These are phyloP conservation scores for Paraconiothyrium sp. DNA, from an alignment of 2,329 filamentous ascomycete species.

Conservation along the genomic window DNA sequence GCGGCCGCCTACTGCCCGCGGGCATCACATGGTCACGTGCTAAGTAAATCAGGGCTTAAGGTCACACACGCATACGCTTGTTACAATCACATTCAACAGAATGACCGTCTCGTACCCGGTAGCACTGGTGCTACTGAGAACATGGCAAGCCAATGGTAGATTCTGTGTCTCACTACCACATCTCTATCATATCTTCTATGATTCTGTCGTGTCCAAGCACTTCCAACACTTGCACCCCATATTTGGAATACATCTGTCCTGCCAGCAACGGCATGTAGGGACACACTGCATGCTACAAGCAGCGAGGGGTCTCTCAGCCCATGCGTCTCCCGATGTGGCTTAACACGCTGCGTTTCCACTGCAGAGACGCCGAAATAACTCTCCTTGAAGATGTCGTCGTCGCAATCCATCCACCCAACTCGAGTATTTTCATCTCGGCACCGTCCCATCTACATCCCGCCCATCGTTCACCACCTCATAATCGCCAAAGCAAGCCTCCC, in stretches of 20 bases:
- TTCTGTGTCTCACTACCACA: too few relatives aligned
- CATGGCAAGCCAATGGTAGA: too few relatives aligned
- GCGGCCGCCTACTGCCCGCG: not conserved
- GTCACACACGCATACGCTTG: too few relatives aligned
- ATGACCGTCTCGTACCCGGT: too few relatives aligned
- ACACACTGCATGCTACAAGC: not conserved
- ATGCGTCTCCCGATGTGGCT: not conserved
- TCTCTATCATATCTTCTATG: too few relatives aligned
- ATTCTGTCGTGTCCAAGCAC: too few relatives aligned
- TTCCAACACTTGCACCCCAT: too few relatives aligned
- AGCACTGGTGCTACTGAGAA: too few relatives aligned
- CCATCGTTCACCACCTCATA: slow-evolving; percentile 16
- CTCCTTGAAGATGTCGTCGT: not conserved
- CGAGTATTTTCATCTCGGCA: not conserved
- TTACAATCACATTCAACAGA: too few relatives aligned
- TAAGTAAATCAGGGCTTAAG: not conserved
- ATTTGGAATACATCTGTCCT: too few relatives aligned
- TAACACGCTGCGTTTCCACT: not conserved
- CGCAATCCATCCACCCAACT: not conserved
- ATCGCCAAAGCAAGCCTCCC: slow-evolving; percentile 18
- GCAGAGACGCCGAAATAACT: not conserved
- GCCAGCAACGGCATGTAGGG: too few relatives aligned
- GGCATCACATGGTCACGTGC: not conserved
- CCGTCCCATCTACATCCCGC: slow-evolving; percentile 16
- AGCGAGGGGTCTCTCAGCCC: not conserved